Percentiles rank a stretch among this genome's conserved stretches.
Evolutionary conservation across 371 early-diverging fungal genomes (phyloP).

Genomic region (Rhizopus sp.): DNA sequence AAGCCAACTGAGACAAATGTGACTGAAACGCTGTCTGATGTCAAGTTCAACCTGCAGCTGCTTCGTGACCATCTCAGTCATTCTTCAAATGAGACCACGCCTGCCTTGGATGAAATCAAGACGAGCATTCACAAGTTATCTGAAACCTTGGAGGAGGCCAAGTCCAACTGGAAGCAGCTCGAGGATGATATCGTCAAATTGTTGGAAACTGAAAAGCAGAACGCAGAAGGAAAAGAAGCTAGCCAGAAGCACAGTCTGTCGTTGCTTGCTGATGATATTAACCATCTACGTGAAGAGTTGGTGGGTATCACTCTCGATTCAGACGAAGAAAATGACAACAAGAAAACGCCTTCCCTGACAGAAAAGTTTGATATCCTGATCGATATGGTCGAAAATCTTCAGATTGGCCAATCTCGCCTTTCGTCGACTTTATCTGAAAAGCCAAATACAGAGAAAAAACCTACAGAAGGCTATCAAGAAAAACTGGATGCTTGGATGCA

Average conservation of each 20-base stretch:
- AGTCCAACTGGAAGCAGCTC: constrained; percentile 33
- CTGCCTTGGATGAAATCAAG: constrained; percentile 40
- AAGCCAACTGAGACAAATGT: constrained; percentile 8
- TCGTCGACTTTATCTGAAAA: constrained; percentile 13
- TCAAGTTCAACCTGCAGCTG: constrained; percentile 37
- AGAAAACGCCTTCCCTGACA: constrained; percentile 22
- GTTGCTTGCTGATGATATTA: constrained; percentile 17
- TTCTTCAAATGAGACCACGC: constrained; percentile 11
- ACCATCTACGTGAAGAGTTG: constrained; percentile 29
- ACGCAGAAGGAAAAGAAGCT: constrained; percentile 10
- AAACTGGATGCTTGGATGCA: constrained; percentile 16
- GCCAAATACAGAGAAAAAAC: neutral
- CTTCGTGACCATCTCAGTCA: constrained; percentile 35
- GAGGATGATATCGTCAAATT: constrained; percentile 39
- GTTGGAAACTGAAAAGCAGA: constrained; percentile 25
- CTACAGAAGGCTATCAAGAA: constrained; percentile 2
- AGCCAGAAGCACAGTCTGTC: constrained; percentile 20
- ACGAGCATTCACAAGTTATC: constrained; percentile 25
- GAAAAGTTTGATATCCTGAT: constrained; percentile 43
- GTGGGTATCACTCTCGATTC: constrained; percentile 17
- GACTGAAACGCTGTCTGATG: constrained; percentile 29
- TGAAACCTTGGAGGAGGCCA: constrained; percentile 33
- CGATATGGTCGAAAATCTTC: constrained; percentile 43
- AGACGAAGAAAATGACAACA: constrained; percentile 3
- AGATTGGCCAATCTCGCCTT: constrained; percentile 32